Evolutionary conservation across 2,329 filamentous ascomycete species (phyloP).

Genomic region (Parastagonospora avenae): DNA sequence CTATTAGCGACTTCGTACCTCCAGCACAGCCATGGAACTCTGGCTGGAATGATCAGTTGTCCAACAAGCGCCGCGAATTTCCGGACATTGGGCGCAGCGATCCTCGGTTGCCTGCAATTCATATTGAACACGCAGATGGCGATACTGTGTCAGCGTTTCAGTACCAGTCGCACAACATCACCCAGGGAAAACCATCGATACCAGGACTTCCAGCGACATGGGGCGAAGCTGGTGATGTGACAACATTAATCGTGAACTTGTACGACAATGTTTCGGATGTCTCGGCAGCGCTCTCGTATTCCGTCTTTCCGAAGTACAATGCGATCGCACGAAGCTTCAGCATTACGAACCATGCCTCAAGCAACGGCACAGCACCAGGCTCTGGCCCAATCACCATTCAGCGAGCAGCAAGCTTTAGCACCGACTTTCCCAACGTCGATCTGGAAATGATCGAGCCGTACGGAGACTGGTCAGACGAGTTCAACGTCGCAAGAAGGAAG

Average conservation of each 20-base stretch:
- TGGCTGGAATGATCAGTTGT: slow-evolving; percentile 61
- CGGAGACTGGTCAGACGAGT: slow-evolving; percentile 68
- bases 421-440: slow-evolving; percentile 65
- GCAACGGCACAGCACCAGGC: slow-evolving; percentile 46
- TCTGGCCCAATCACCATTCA: slow-evolving; percentile 59
- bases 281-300: slow-evolving; percentile 65
- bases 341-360: slow-evolving; percentile 56
- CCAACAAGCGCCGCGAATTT: slow-evolving; percentile 64
- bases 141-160: slow-evolving; percentile 64
- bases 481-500: slow-evolving; percentile 59
- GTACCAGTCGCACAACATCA: slow-evolving; percentile 63
- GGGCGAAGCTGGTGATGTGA: slow-evolving; percentile 60
- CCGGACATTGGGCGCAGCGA: slow-evolving; percentile 69
- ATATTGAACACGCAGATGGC: slow-evolving; percentile 63
- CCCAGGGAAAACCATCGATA: slow-evolving; percentile 62
- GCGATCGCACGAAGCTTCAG: slow-evolving; percentile 66
- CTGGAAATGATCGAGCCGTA: slow-evolving; percentile 66
- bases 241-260: slow-evolving; percentile 63
- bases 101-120: slow-evolving; percentile 65
- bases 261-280: slow-evolving; percentile 65
- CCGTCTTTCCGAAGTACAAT: slow-evolving; percentile 66
- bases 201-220: slow-evolving; percentile 65
- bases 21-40: slow-evolving; percentile 46
- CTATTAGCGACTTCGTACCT: slow-evolving; percentile 58
- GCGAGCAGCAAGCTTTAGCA: slow-evolving; percentile 64